Evolutionary conservation across 148 eudicot genomes (phyloP), one percentile per base, ranked within the genome.

Genomic region (Vaccinium macrocarpon): DNA sequence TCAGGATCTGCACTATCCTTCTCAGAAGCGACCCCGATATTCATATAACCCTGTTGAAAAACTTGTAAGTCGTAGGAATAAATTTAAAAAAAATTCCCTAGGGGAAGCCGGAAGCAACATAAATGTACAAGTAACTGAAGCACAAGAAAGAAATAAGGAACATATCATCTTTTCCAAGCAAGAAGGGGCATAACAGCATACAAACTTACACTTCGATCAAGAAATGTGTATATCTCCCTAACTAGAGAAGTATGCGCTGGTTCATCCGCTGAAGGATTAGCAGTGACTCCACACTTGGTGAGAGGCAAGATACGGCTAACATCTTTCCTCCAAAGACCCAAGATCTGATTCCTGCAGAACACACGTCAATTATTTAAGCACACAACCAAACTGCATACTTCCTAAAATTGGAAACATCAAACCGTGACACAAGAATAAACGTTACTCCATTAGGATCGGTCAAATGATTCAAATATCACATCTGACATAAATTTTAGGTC

Each of bases 311-410:
- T 87, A 80, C 99, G 98, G 83, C 88, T 91, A 32, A 95, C 93
- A 88, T 97, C 98, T 89, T 93, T 94, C 88, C 89, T 94, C 99
- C 99, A 97, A 83, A 92, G 93, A 83, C 93, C 88, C 83, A 97
- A 90, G 80, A 97, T 97, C 87, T 87, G 90, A 90, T 97, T 94
- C 93, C 99, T 97, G 95, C 88, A 92, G 57, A 81, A 76, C 83
- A 83, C 32, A 82, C 83, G 83, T 50, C 64, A 84, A 85, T 61
- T 68, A 84, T 61, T 55, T 19, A 49, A 27, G 72, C 23, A 32
- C 16, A 66, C 6, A 52, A 70, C 49, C 32, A 48, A 59, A 52
- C 13, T 50, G 35, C 46, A 32, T 38, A 35, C 46, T 73, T 82
- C 82, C 23, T 16, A 48, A 78, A 76, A 64, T 8, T 46, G 62